Evolutionary conservation across 352 stramenopile genomes (phyloP), one percentile per base, ranked within the genome.

Genomic region (Thalassiosira hispida): DNA sequence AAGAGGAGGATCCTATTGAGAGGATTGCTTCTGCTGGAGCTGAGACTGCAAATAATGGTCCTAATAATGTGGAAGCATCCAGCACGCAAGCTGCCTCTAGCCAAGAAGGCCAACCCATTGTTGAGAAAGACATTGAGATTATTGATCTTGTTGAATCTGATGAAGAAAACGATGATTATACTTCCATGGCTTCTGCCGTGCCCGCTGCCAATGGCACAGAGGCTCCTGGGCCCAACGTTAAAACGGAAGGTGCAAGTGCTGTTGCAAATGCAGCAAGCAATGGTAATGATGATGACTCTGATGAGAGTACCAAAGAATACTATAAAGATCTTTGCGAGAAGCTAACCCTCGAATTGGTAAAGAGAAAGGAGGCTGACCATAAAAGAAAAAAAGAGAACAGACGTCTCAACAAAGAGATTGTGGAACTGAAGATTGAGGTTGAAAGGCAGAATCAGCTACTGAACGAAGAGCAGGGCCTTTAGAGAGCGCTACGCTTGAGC

Each of bases 351-450:
- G 23, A 40, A 25, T 31, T 53, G 27, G 51, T 51, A 20, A 52
- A 73, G 38, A 62, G n/a, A 22, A 73, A 52, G 2, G 25, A 16
- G 12, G 11, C 18, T 20, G 25, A 64, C 49, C 7, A 62, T 25
- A 14, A 53, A 31, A 18, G 85, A 0, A 73, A 80, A 51, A 55
- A 73, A 55, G 81, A 89, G 71, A 89, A 89, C 69, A 60, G 57
- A 64, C 7, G 57, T 53, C 60, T 88, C 1, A 82, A 83, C 38
- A 60, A 53, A 12, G 60, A 76, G 42, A 35, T 79, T 25, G 23
- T 56, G 4, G 84, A 88, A 67, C 59, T 73, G 42, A 47, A 61
- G 31, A 31, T 42, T 9, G 64, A 73, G n/a, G 8, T 73, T 55
- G 25, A 73, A 25, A 35, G 51, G 5, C 51, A 47, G 4, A 23